Base-by-base conservation (phyloP, 352 stramenopile species). In the Phytophthora constricta region DNA sequence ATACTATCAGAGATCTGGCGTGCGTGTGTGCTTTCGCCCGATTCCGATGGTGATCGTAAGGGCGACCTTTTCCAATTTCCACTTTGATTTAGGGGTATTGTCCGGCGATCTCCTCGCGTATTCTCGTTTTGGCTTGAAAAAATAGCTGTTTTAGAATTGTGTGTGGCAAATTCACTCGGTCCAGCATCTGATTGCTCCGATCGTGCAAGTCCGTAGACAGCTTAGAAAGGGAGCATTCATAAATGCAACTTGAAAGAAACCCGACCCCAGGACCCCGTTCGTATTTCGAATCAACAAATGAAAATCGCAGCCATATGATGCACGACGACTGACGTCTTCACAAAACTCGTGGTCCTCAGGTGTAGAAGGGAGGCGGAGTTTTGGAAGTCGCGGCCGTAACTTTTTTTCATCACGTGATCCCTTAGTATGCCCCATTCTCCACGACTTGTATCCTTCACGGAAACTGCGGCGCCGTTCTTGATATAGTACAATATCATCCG, bases 231-330 rank as follows among this genome's bases (percentile, higher is more conserved):
- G 86, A 93, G 50, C 87, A 95, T 62, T 96, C 89, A 43, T 95
- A 95, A 96, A 95, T 9, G 86, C 82, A 56, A 96, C 83, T 57
- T 95, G 89, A 56, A 96, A 93, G 58, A 93, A 93, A 0, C 88
- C 86, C 7, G 86, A 93, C 0, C 86, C 80, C 5, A 88, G 31
- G 5, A 52, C 50, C 4, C 77, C 84, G 26, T 77, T 67, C n/a
- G 70, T 57, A 55, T 67, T 80, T 56, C 92, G 79, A 58, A 96
- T 87, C 9, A 95, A 52, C n/a, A 95, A 43, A 49, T 95, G 87
- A 56, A 89, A 92, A 58, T 95, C 87, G 45, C 77, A 80, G 1
- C 87, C 87, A 14, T 86, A 86, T 2, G 76, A 59, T 4, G 76
- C 69, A 34, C 85, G 69, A 5, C 75, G 80, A 65, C 76, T 89